These are phyloP conservation scores for Kalmanozyma brasiliensis DNA, from an alignment of 1,284 basidiomycete genomes.

Conservation along the genomic window DNA sequence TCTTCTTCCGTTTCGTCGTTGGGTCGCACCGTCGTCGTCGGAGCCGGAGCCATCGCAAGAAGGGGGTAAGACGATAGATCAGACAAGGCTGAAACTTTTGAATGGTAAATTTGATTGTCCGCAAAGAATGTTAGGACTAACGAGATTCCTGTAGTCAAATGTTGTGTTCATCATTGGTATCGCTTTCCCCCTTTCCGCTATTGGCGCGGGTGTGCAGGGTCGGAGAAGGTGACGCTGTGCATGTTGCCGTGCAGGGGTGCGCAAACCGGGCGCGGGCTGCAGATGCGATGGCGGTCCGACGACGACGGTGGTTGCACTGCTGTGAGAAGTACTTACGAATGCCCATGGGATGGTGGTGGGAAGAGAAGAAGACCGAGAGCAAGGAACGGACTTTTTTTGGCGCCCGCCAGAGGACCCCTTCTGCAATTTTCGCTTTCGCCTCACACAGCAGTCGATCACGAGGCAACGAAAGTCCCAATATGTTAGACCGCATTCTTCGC, in stretches of 20 bases:
- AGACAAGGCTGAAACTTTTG: slow-evolving; percentile 58
- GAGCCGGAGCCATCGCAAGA: background rate
- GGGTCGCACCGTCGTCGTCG: no score
- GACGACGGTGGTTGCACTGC: background rate
- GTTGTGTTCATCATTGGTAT: slow-evolving; percentile 43
- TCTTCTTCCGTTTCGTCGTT: no score
- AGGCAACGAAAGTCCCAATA: no score
- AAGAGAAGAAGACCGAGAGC: slow-evolving; percentile 10
- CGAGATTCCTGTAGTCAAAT: slow-evolving; percentile 57
- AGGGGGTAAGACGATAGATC: slow-evolving; percentile 2
- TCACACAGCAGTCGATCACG: slow-evolving; percentile 16
- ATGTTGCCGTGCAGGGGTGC: background rate
- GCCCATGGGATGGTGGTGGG: slow-evolving; percentile 17
- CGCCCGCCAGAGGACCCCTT: no score
- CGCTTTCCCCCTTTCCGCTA: background rate
- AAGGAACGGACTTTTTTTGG: no score
- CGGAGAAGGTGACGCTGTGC: no score
- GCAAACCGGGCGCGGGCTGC: background rate
- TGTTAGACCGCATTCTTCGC: no score
- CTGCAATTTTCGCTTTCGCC: no score
- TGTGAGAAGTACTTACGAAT: slow-evolving; percentile 10
- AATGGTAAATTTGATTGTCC: slow-evolving; percentile 54
- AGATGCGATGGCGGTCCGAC: background rate
- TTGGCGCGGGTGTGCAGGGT: no score
- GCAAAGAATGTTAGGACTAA: slow-evolving; percentile 47